These are phyloP conservation scores for Metrosideros polymorpha DNA, from an alignment of 441 rosid genomes.

Conservation along the genomic window DNA sequence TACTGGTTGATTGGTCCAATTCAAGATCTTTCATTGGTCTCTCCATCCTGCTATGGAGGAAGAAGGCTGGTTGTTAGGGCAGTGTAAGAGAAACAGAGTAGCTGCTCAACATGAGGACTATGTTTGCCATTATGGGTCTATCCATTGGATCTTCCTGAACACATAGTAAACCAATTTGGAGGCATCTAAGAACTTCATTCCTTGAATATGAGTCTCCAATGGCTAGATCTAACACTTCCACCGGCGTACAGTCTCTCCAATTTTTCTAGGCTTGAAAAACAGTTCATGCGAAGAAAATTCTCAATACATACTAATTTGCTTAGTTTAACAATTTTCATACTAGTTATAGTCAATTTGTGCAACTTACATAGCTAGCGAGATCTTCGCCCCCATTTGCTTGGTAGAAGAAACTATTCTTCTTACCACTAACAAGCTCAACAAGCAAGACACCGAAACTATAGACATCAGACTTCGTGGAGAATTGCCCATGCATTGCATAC, in stretches of 20 bases:
- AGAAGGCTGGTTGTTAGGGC: neutral
- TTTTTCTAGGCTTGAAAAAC: neutral
- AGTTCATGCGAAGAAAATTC: neutral
- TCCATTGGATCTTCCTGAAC: too few relatives aligned
- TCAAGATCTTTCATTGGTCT: neutral
- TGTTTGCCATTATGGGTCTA: too few relatives aligned
- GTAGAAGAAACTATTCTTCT: neutral
- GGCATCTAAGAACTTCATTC: too few relatives aligned
- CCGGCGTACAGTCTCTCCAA: neutral
- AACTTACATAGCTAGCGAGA: neutral
- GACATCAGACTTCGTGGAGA: neutral
- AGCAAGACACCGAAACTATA: neutral
- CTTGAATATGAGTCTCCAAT: too few relatives aligned
- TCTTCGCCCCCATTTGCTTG: neutral
- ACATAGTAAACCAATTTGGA: too few relatives aligned
- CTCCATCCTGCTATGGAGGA: neutral
- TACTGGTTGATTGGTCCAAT: accelerated
- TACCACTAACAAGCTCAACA: neutral
- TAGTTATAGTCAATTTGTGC: too few relatives aligned
- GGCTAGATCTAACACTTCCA: neutral
- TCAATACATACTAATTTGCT: too few relatives aligned
- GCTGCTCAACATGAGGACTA: too few relatives aligned
- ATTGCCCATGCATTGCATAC: neutral
- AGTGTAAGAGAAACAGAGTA: too few relatives aligned
- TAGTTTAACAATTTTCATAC: too few relatives aligned